phyloP scores from a whole-genome alignment of 768 basidiomycete species.

The Pulveroboletus ravenelii region DNA sequence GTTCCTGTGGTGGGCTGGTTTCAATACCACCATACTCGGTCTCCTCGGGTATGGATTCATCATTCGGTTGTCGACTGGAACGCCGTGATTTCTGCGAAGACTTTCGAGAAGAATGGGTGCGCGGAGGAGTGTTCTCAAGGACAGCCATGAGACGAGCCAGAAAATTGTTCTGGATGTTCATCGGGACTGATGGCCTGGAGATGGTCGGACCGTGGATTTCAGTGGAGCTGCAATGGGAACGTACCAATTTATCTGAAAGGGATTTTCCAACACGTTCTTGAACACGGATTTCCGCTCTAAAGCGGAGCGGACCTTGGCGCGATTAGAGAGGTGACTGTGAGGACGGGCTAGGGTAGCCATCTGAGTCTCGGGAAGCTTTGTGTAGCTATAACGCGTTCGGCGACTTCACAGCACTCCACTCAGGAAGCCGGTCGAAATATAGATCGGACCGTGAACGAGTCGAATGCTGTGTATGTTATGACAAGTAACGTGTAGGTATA shows the following conservation, averaged over 20 bases:
- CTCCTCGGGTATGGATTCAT: constrained; percentile 25
- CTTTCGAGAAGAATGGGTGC: constrained; percentile 23
- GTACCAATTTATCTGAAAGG: constrained; percentile 67
- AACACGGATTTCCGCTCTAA: constrained; percentile 60
- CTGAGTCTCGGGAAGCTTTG: constrained; percentile 14
- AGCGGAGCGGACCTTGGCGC: constrained; percentile 43
- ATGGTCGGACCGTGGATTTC: not conserved
- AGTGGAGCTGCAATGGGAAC: constrained; percentile 10
- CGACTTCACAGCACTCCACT: not conserved
- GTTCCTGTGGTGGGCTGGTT: not conserved
- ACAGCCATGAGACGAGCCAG: constrained; percentile 47
- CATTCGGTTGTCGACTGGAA: constrained; percentile 6
- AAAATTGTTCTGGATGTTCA: constrained; percentile 57
- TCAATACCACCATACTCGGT: not conserved
- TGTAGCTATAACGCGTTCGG: constrained; percentile 37
- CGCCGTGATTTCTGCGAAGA: not conserved
- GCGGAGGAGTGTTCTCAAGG: constrained; percentile 46
- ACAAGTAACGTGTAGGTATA: no score
- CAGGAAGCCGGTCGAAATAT: no score
- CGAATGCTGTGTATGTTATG: no score
- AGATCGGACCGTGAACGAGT: no score
- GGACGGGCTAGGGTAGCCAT: constrained; percentile 36
- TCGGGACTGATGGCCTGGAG: constrained; percentile 57
- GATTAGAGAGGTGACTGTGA: constrained; percentile 59
- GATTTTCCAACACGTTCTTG: constrained; percentile 68